phyloP scores from a whole-genome alignment of 306 rosid genomes.

The Sicyos baderoa region DNA sequence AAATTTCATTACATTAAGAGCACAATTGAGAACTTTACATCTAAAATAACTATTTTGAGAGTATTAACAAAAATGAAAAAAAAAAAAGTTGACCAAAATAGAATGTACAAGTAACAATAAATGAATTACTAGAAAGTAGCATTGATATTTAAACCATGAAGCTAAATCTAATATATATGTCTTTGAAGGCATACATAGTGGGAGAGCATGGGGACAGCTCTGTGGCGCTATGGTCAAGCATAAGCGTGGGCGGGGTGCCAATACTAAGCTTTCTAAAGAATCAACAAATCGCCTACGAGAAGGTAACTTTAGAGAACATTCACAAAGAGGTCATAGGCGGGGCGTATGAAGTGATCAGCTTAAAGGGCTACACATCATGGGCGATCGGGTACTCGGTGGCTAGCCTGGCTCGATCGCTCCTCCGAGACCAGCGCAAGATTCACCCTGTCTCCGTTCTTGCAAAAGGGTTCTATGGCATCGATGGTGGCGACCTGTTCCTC shows the following conservation, averaged over 20 bases:
- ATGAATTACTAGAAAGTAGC: background rate
- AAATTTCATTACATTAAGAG: too few species aligned
- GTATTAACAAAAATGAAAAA: too few species aligned
- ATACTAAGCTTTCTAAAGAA: slow-evolving; percentile 61
- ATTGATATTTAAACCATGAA: background rate
- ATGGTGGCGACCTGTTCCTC: slow-evolving; percentile 63
- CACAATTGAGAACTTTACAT: too few species aligned
- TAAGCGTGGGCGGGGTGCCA: slow-evolving; percentile 88
- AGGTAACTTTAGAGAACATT: slow-evolving; percentile 56
- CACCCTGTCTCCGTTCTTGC: slow-evolving; percentile 77
- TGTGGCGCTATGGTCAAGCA: slow-evolving; percentile 95
- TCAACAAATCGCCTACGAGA: slow-evolving; percentile 63
- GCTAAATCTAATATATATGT: background rate
- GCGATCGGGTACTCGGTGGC: slow-evolving; percentile 88
- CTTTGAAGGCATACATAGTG: slow-evolving; percentile 64
- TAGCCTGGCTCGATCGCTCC: slow-evolving; percentile 42
- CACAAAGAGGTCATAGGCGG: slow-evolving; percentile 55
- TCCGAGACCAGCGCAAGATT: slow-evolving; percentile 72
- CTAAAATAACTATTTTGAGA: too few species aligned
- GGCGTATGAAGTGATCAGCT: slow-evolving; percentile 71
- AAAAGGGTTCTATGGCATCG: slow-evolving; percentile 56
- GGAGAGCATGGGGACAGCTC: slow-evolving; percentile 98
- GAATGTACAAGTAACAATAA: too few species aligned
- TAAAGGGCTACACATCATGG: slow-evolving; percentile 96
- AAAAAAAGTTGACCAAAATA: too few species aligned